Evolutionary conservation across 164 flowering plant genomes (phyloP).

Genomic region (Berberis vulgaris): DNA sequence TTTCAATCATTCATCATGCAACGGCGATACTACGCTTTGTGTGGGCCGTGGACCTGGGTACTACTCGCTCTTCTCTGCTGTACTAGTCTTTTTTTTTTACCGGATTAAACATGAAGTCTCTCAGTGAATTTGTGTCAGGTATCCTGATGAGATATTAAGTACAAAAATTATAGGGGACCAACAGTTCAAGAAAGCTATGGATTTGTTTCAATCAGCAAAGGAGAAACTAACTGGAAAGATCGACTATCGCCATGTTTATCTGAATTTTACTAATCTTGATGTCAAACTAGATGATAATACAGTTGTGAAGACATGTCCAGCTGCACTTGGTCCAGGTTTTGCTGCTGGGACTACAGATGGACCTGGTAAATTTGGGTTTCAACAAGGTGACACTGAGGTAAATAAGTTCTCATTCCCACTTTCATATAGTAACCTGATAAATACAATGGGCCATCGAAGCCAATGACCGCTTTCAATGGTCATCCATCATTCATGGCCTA

Average conservation of each 20-base stretch:
- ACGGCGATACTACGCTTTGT: slow-evolving; percentile 44
- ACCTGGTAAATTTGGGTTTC: slow-evolving; percentile 48
- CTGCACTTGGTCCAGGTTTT: slow-evolving; percentile 58
- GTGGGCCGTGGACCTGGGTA: slow-evolving; percentile 70
- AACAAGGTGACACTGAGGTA: slow-evolving; percentile 56
- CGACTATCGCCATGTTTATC: slow-evolving; percentile 40
- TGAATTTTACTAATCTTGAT: slow-evolving; percentile 42
- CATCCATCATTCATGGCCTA: no score
- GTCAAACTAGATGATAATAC: slow-evolving; percentile 27
- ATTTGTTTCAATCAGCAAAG: slow-evolving; percentile 35
- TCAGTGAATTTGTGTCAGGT: slow-evolving; percentile 19
- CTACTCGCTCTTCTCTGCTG: not conserved
- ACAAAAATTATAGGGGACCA: slow-evolving; percentile 58
- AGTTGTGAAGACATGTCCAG: slow-evolving; percentile 45
- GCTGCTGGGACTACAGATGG: slow-evolving; percentile 77
- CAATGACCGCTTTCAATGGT: no score
- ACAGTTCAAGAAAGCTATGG: slow-evolving; percentile 41
- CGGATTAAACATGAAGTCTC: no score
- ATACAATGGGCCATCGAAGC: no score
- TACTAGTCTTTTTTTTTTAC: no score
- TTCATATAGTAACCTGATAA: no score
- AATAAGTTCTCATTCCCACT: not conserved
- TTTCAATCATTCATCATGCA: slow-evolving; percentile 51
- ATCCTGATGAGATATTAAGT: slow-evolving; percentile 57
- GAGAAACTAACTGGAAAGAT: slow-evolving; percentile 37